These are phyloP conservation scores for Leucaena leucocephala DNA, from an alignment of 306 rosid genomes.

Conservation along the genomic window DNA sequence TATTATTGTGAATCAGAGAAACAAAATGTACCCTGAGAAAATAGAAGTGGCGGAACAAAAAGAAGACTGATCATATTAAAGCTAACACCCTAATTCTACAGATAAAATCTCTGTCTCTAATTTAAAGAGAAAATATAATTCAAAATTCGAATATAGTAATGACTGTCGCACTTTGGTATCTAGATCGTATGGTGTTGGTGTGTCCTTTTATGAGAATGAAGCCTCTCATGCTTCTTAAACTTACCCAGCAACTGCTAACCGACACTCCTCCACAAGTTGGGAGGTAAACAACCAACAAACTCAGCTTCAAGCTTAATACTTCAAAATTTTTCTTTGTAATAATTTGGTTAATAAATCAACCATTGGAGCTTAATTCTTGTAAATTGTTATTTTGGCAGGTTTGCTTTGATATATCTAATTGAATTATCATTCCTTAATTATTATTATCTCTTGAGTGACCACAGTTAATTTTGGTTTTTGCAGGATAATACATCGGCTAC, in stretches of 20 bases:
- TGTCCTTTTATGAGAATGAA: not conserved
- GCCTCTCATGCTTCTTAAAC: not conserved
- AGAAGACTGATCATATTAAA: not conserved
- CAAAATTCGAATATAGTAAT: not conserved
- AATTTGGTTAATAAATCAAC: not conserved
- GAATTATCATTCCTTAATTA: conserved; percentile 16
- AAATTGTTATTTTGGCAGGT: not conserved
- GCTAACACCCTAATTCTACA: not conserved
- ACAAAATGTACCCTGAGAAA: not conserved
- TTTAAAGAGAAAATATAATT: not conserved
- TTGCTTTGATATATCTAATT: conserved; percentile 28
- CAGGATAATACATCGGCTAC: conserved; percentile 92
- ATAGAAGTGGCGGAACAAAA: not conserved
- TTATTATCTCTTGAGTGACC: conserved; percentile 22
- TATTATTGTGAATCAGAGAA: no score
- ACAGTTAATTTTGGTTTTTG: conserved; percentile 46
- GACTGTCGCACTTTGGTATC: not conserved
- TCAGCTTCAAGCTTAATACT: not conserved
- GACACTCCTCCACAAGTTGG: not conserved
- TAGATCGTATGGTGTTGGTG: not conserved
- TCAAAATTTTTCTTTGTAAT: not conserved
- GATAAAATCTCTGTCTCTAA: not conserved
- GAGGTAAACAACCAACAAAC: not conserved
- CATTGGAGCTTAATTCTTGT: not conserved
- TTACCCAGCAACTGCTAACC: not conserved